Conservation (phyloP, 371 early-diverging fungal species). For the Actinomortierella wolfii region DNA sequence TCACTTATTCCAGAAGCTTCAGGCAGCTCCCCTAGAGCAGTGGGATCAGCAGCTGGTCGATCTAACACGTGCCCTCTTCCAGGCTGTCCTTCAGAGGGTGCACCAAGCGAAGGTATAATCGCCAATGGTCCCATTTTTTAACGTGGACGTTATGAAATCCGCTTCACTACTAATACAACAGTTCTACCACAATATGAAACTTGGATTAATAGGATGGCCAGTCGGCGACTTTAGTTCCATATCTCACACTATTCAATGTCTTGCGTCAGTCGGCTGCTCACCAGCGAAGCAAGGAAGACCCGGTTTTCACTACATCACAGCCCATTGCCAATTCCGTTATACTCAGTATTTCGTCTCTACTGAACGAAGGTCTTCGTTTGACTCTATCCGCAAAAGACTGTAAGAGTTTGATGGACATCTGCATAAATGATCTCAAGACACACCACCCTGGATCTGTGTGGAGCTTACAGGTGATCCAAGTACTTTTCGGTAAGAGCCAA, state of each 20-base stretch:
- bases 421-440: slow-evolving; percentile 36
- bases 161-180: too few relatives aligned
- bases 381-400: slow-evolving; percentile 40
- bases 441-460: slow-evolving; percentile 51
- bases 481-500: slow-evolving; percentile 45
- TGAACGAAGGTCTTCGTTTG: slow-evolving; percentile 40
- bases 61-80: slow-evolving; percentile 41
- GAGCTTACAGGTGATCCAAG: slow-evolving; percentile 44
- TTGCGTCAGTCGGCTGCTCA: slow-evolving; percentile 40
- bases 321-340: slow-evolving; percentile 39
- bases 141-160: too few relatives aligned
- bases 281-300: slow-evolving; percentile 28
- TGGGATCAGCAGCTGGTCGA: slow-evolving; percentile 46
- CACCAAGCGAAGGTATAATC: too few relatives aligned
- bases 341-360: slow-evolving; percentile 21
- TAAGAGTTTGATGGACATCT: slow-evolving; percentile 22
- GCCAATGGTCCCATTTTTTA: too few relatives aligned
- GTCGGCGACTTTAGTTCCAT: slow-evolving; percentile 40
- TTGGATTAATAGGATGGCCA: slow-evolving; percentile 22
- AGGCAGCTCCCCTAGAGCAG: slow-evolving; percentile 33
- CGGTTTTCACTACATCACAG: slow-evolving; percentile 19
- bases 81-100: slow-evolving; percentile 40
- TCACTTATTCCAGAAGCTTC: slow-evolving; percentile 44
- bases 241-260: slow-evolving; percentile 46
- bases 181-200: too few relatives aligned